Evolutionary conservation across 306 rosid species (phyloP).

Genomic region (Castanea sativa): DNA sequence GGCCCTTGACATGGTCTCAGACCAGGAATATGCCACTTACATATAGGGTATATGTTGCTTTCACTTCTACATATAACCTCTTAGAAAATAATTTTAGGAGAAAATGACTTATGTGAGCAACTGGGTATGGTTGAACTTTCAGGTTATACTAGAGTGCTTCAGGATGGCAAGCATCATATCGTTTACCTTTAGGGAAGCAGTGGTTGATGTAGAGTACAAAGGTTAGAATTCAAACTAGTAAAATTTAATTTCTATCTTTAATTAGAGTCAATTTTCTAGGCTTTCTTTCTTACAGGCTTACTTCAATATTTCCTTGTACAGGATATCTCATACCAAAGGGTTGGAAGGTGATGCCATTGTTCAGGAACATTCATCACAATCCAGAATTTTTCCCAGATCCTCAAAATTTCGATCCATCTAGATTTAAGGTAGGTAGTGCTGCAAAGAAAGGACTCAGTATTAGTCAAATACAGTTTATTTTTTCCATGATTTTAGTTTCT

Average conservation of each 20-base stretch:
- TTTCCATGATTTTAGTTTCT: not conserved
- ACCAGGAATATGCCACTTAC: conserved; percentile 69
- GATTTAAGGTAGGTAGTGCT: conserved; percentile 66
- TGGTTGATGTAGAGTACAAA: conserved; percentile 71
- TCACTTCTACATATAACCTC: not conserved
- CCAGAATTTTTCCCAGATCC: conserved; percentile 72
- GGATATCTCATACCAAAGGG: conserved; percentile 95
- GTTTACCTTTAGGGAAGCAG: conserved; percentile 87
- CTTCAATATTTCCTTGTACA: conserved; percentile 28
- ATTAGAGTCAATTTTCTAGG: not conserved
- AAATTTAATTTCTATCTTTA: not conserved
- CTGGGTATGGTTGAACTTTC: conserved; percentile 16
- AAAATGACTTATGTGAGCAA: conserved; percentile 10
- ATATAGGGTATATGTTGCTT: conserved; percentile 40
- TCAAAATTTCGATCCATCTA: conserved; percentile 77
- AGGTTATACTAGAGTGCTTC: conserved; percentile 83
- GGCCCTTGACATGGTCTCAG: conserved; percentile 68
- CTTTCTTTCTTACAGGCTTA: conserved; percentile 4
- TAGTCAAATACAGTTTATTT: not conserved
- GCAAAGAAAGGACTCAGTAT: not conserved
- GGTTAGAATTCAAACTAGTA: conserved; percentile 42
- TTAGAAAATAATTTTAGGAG: not conserved
- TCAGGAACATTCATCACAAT: conserved; percentile 87
- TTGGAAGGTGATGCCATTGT: conserved; percentile 98
- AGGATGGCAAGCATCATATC: conserved; percentile 92